These are phyloP conservation scores for Xylariaceae sp. DNA, from an alignment of 2,329 filamentous ascomycete species.

Conservation along the genomic window DNA sequence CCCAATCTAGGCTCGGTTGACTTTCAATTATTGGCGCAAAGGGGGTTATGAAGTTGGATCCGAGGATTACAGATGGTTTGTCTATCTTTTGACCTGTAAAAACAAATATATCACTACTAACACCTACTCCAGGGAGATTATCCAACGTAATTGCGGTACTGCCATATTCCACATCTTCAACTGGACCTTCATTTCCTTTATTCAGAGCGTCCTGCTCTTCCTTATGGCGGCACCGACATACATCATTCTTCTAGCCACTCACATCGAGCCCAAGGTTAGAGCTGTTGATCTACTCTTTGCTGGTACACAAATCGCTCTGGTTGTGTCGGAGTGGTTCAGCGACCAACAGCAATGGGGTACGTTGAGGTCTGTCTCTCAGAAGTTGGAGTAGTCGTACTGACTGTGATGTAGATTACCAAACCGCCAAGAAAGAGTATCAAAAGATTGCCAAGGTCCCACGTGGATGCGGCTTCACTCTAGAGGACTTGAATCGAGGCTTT, in stretches of 20 bases:
- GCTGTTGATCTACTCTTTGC: conserved; percentile 47
- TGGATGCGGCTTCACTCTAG: conserved; percentile 59
- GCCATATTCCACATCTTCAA: conserved; percentile 80
- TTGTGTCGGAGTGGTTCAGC: conserved; percentile 70
- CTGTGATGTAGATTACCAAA: conserved; percentile 62
- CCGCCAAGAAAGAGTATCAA: conserved; percentile 73
- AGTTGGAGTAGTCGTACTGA: conserved; percentile 12
- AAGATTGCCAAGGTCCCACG: conserved; percentile 66
- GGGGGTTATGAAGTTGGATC: conserved; percentile 85
- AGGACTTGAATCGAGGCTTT: conserved; percentile 87
- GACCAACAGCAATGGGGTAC: conserved; percentile 90
- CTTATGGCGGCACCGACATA: conserved; percentile 75
- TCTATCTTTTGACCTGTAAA: conserved; percentile 3
- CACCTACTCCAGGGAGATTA: conserved; percentile 63
- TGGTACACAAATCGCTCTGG: conserved; percentile 44
- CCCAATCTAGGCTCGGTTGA: conserved; percentile 63
- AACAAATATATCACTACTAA: too few species aligned
- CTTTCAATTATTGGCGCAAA: conserved; percentile 95
- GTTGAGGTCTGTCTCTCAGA: conserved; percentile 23
- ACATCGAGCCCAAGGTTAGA: conserved; percentile 51
- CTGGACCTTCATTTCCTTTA: conserved; percentile 79
- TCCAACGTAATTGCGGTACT: conserved; percentile 61
- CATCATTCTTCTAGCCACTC: conserved; percentile 68
- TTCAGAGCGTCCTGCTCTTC: conserved; percentile 79
- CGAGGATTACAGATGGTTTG: conserved; percentile 87